Base-by-base conservation (phyloP, 129 eudicot genomes). In the Logfia minima region DNA sequence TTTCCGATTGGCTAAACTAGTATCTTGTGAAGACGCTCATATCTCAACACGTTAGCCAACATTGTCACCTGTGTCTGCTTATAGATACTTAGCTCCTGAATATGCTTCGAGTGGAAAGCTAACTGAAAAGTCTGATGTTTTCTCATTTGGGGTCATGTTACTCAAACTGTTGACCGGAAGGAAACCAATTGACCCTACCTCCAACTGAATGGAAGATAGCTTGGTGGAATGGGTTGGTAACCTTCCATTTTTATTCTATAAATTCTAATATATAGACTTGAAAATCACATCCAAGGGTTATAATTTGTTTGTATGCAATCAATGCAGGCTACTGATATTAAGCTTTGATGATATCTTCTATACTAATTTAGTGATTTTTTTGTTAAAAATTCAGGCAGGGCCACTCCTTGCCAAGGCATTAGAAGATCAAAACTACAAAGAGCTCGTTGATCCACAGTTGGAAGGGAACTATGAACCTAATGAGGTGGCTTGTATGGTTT, bases 71-170 rank as follows among this genome's bases (percentile, higher is more conserved):
- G 70, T 3, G 32, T 60, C 28, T 43, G 10, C 16, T 13, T 74
- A 1, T 80, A 92, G 98, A 89, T 93, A 93, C 76, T 78, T 93
- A 63, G 98, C 98, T 75, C 98, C 98, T 17, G 98, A 93, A 76
- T 93, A 93, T 80, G 98, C 95, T 71, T 85, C 94, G 19, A 93
- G 98, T 17, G 98, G 98, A 60, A 90, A 93, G 80, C 86, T 93
- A 28, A 86, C 95, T 3, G 98, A 92, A 66, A 92, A 90, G 66
- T 93, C 97, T 11, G 97, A 93, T 74, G 98, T 93, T 55, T 93
- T 90, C 82, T 93, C 98, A 71, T 93, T 86, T 64, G 98, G 98
- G 24, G 97, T 93, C 22, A 87, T 93, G 97, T 88, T 93, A 62
- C 82, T 93, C 51, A 97, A 93, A 71, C 82, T 93, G 68, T 77